Conservation (phyloP, 306 rosid species). For the Gleditsia sinensis region DNA sequence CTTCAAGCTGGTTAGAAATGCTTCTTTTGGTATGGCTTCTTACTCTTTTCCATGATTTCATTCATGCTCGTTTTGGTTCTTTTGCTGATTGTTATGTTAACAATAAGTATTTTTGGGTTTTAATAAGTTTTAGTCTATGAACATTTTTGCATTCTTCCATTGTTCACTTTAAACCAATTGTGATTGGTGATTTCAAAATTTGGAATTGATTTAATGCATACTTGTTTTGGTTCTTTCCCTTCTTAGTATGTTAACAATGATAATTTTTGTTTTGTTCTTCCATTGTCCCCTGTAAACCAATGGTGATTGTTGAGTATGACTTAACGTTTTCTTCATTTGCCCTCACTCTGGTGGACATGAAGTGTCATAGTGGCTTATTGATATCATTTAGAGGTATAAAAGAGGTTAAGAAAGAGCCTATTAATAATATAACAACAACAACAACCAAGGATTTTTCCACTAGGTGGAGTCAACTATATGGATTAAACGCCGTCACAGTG, state of each 20-base stretch:
- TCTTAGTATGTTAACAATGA: neutral
- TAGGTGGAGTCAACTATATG: too few relatives aligned
- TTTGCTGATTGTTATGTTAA: neutral
- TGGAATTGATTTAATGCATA: constrained; percentile 14
- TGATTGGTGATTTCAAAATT: neutral
- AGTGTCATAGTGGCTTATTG: too few relatives aligned
- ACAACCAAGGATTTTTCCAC: too few relatives aligned
- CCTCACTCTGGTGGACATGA: constrained; percentile 87
- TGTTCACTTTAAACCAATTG: too few relatives aligned
- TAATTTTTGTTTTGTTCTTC: too few relatives aligned
- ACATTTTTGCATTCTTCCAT: too few relatives aligned
- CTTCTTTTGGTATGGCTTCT: constrained; percentile 37
- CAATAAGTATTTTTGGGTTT: neutral
- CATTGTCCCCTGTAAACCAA: too few relatives aligned
- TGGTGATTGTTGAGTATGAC: neutral
- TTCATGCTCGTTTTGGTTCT: neutral
- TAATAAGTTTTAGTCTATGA: neutral
- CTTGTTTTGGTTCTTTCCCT: neutral
- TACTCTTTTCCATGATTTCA: neutral
- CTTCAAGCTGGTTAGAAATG: constrained; percentile 19
- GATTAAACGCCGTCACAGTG: too few relatives aligned
- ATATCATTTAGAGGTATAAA: constrained; percentile 78
- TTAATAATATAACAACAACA: too few relatives aligned
- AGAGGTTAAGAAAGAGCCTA: neutral
- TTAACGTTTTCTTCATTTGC: too few relatives aligned